Base-by-base conservation (phyloP, 257 asterid species). In the Euphrasia confusa region DNA sequence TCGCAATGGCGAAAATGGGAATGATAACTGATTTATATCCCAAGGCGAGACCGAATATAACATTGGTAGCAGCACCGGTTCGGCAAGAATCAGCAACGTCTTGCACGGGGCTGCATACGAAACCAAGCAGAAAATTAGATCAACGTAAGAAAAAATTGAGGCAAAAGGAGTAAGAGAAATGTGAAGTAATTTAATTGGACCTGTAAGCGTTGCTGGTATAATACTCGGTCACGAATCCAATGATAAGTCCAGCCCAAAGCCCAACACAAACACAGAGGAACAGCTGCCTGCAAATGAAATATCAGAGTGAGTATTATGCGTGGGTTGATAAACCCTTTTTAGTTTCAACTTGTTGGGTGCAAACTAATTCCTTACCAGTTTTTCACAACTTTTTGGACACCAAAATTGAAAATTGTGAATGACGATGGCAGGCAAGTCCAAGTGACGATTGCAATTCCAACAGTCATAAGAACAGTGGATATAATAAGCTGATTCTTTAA, bases 61-160 rank as follows among this genome's bases (percentile, higher is more conserved):
- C 95, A 63, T 90, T 90, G 32, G 97, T 90, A 1, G 97, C 97
- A 64, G 97, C 97, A 32, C 97, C 97, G 14, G 97, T 90, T 73
- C 95, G 76, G 90, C 97, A 90, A 73, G 97, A 90, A 76, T 90
- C 97, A 69, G 97, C 97, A 68, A 90, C 97, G 64, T 85, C 97
- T 80, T 90, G 96, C 78, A 90, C 97, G 54, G 86, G 83, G 68
- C 86, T 77, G 77, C 67, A 74, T 54, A 62, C n/a, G 4, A 60
- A 42, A 44, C 37, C 62, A 49, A 53, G 26, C 57, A n/a, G 18
- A 33, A 37, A 24, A 60, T 50, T 55, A 63, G 28, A 28, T 58
- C 27, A 24, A 14, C 8, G n/a, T 2, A 62, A 55, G 26, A 10
- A 32, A 13, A 47, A 8, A 37, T 7, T 2, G 21, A 17, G 5